A percentile compares a stretch with the other conserved stretches of the same genome.
phyloP scores from a whole-genome alignment of 495 filamentous ascomycete genomes.

The Pyrenula aspistea region DNA sequence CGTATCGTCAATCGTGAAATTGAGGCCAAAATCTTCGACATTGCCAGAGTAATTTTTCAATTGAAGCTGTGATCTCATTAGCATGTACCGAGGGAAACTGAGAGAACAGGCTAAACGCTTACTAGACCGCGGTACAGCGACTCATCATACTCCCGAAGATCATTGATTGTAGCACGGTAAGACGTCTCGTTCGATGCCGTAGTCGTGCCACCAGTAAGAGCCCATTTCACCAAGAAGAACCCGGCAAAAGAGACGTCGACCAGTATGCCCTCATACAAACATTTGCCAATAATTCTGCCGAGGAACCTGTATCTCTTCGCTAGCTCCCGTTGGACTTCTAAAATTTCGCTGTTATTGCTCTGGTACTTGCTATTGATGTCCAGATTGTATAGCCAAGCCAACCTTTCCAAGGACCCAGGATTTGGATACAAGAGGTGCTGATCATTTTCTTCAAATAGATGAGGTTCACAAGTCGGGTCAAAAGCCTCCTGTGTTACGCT shows the following conservation, averaged over 20 bases:
- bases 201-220: conserved; percentile 53
- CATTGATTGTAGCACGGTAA: conserved; percentile 83
- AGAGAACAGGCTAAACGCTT: conserved; percentile 15
- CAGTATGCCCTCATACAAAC: conserved; percentile 93
- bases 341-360: not conserved
- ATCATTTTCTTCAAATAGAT: conserved; percentile 74
- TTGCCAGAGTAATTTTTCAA: conserved; percentile 83
- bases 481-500: conserved; percentile 87
- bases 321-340: conserved; percentile 24
- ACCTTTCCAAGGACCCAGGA: conserved; percentile 55
- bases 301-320: conserved; percentile 81
- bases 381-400: conserved; percentile 47
- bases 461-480: conserved; percentile 33
- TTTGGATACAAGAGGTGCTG: conserved; percentile 88
- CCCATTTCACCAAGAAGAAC: conserved; percentile 95
- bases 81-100: conserved; percentile 2
- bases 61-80: conserved; percentile 35
- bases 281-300: conserved; percentile 88
- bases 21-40: conserved; percentile 64
- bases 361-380: conserved; percentile 32
- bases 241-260: conserved; percentile 89
- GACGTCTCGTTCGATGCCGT: conserved; percentile 52
- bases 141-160: conserved; percentile 84
- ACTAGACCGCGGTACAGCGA: conserved; percentile 85
- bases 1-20: conserved; percentile 83